These are phyloP conservation scores for Phytophthora crassamura DNA, from an alignment of 352 stramenopile species.

Conservation along the genomic window DNA sequence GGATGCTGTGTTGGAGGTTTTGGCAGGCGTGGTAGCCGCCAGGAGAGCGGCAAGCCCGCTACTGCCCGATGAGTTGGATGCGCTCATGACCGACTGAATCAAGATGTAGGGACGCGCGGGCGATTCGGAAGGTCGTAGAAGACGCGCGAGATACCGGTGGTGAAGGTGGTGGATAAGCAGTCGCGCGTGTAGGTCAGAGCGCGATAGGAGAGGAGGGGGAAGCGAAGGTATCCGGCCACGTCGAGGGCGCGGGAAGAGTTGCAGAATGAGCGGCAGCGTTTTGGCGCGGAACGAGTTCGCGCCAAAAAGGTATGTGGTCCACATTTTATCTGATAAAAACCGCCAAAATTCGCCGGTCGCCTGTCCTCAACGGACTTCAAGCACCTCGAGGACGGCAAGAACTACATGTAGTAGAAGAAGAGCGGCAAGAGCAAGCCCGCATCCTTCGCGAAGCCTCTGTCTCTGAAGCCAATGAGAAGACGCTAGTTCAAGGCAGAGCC, in stretches of 20 bases:
- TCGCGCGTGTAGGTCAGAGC: not conserved
- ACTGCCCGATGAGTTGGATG: constrained; percentile 8
- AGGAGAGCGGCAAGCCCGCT: constrained; percentile 5
- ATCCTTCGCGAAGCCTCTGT: constrained; percentile 21
- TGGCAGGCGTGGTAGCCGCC: constrained; percentile 18
- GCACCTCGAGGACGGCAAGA: constrained; percentile 48
- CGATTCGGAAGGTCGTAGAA: not conserved
- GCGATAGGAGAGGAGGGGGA: not conserved
- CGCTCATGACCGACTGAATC: constrained; percentile 16
- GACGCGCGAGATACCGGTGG: not conserved
- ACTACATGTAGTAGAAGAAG: constrained; percentile 41
- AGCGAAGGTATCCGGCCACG: not conserved
- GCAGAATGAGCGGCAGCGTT: constrained; percentile 9
- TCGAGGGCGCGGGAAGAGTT: constrained; percentile 1
- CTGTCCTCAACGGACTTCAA: constrained; percentile 57
- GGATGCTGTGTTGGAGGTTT: not conserved
- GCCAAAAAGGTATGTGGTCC: constrained; percentile 13
- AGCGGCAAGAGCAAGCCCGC: constrained; percentile 37
- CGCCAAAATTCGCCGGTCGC: constrained; percentile 16
- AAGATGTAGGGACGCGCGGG: constrained; percentile 3
- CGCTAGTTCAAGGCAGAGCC: constrained; percentile 68
- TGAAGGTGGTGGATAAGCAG: not conserved
- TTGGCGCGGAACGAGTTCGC: constrained; percentile 6
- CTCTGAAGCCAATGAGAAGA: constrained; percentile 36
- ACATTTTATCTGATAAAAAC: no score